Percentiles rank a stretch among this genome's conserved stretches.
These are phyloP conservation scores for Zostera marina DNA, from an alignment of 116 monocot genomes.

Conservation along the genomic window DNA sequence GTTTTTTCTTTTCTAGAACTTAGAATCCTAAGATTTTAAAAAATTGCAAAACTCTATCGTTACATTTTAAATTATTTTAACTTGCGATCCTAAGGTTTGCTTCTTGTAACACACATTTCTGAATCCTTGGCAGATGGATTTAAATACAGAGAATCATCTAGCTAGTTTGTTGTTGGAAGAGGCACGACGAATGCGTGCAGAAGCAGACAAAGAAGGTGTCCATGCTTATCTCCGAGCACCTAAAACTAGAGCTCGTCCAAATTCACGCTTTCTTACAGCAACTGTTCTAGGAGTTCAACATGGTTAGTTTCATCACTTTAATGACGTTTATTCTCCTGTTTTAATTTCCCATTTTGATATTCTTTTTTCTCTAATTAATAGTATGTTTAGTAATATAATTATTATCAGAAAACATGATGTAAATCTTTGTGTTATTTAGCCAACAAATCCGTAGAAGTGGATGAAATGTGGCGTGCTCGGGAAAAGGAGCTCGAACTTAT, in stretches of 20 bases:
- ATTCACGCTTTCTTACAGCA: slow-evolving; percentile 69
- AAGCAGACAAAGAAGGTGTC: slow-evolving; percentile 90
- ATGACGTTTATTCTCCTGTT: background rate
- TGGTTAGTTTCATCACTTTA: slow-evolving; percentile 18
- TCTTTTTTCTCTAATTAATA: no score
- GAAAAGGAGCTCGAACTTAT: slow-evolving; percentile 77
- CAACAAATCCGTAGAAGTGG: slow-evolving; percentile 66
- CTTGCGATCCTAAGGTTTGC: no score
- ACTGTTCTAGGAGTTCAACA: slow-evolving; percentile 76
- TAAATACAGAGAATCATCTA: slow-evolving; percentile 82
- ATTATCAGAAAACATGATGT: no score
- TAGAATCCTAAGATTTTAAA: no score
- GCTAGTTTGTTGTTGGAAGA: slow-evolving; percentile 83
- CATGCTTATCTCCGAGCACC: slow-evolving; percentile 54
- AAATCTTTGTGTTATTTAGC: slow-evolving; percentile 19
- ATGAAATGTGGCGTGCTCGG: slow-evolving; percentile 85
- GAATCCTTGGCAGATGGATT: slow-evolving; percentile 38
- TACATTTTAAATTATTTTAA: no score
- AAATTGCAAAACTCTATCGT: no score
- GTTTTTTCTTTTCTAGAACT: no score
- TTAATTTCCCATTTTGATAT: background rate
- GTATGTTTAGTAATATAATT: no score
- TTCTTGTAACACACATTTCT: no score
- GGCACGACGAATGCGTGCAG: slow-evolving; percentile 44
- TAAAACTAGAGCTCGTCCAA: slow-evolving; percentile 49